Conservation (phyloP, 2,329 filamentous ascomycete species). For the Akanthomyces uredinophilus region DNA sequence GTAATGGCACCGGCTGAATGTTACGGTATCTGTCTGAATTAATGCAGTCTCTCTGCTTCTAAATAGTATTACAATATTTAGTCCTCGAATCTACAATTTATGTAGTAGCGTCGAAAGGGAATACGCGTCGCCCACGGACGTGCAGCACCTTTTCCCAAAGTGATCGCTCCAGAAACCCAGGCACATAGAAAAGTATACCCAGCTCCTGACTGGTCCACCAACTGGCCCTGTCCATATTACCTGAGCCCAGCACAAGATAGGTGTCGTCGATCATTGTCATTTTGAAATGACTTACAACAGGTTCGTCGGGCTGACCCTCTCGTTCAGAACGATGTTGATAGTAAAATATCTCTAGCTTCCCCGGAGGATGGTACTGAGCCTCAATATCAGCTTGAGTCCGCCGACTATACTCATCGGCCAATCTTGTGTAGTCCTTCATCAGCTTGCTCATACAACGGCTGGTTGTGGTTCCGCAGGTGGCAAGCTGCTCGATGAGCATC, state of each 20-base stretch:
- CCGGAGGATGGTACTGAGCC: slow-evolving; percentile 36
- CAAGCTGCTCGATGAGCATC: slow-evolving; percentile 76
- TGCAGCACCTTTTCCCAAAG: slow-evolving; percentile 36
- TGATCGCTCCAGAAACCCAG: slow-evolving; percentile 30
- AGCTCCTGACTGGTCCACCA: slow-evolving; percentile 86
- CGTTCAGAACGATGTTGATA: slow-evolving; percentile 41
- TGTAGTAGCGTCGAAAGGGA: neutral
- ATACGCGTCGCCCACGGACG: slow-evolving; percentile 24
- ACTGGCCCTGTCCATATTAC: slow-evolving; percentile 79
- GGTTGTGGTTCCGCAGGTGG: slow-evolving; percentile 72
- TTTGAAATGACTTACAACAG: slow-evolving; percentile 73
- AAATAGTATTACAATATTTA: neutral
- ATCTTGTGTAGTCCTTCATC: slow-evolving; percentile 46
- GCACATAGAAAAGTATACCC: slow-evolving; percentile 56
- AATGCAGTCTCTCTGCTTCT: neutral
- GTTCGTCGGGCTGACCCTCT: slow-evolving; percentile 42
- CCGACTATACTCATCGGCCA: slow-evolving; percentile 19
- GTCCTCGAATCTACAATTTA: neutral
- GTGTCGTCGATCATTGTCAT: slow-evolving; percentile 66
- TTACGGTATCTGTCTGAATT: too few species aligned
- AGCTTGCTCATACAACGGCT: slow-evolving; percentile 57
- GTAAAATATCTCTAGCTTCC: slow-evolving; percentile 54
- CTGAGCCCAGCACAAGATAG: slow-evolving; percentile 67
- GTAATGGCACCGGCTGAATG: neutral
- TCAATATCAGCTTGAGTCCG: slow-evolving; percentile 36